Evolutionary conservation across 2,329 filamentous ascomycete genomes (phyloP).

Genomic region (Zarea fungicola): DNA sequence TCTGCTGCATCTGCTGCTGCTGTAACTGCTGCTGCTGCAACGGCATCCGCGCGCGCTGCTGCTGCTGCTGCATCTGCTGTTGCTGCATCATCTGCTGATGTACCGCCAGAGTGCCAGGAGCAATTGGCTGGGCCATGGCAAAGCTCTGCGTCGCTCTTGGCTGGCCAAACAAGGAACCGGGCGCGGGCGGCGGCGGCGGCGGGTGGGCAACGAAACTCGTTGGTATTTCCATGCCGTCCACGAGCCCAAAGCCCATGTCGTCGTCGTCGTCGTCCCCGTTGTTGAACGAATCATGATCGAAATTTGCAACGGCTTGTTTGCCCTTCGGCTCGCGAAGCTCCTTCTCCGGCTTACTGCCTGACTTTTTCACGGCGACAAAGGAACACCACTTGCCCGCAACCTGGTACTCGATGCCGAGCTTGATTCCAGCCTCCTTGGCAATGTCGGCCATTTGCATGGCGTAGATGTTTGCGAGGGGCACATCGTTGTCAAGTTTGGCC

Average conservation of each 20-base stretch:
- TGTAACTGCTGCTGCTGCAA: neutral
- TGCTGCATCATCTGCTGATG: too few relatives aligned
- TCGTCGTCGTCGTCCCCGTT: neutral
- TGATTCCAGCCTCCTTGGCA: conserved; percentile 60
- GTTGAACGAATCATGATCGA: too few relatives aligned
- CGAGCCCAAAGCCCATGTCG: neutral
- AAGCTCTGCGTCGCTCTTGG: too few relatives aligned
- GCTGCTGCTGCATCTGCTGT: neutral
- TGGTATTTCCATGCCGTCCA: neutral
- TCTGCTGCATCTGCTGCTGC: neutral
- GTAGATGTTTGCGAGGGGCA: conserved; percentile 41
- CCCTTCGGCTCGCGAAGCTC: neutral
- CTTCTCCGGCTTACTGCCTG: neutral
- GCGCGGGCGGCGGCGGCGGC: too few relatives aligned
- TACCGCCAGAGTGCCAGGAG: too few relatives aligned
- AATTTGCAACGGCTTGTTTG: too few relatives aligned
- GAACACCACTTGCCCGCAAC: conserved; percentile 67
- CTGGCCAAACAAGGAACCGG: too few relatives aligned
- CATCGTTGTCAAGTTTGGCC: conserved; percentile 39
- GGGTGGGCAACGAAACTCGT: too few relatives aligned
- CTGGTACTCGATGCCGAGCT: conserved; percentile 60
- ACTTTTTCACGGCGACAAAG: conserved; percentile 55
- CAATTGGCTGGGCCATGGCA: too few relatives aligned
- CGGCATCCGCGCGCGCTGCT: neutral
- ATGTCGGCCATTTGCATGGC: conserved; percentile 51